Base-by-base conservation (phyloP, 805 yeast genomes). In the Millerago galiae region DNA sequence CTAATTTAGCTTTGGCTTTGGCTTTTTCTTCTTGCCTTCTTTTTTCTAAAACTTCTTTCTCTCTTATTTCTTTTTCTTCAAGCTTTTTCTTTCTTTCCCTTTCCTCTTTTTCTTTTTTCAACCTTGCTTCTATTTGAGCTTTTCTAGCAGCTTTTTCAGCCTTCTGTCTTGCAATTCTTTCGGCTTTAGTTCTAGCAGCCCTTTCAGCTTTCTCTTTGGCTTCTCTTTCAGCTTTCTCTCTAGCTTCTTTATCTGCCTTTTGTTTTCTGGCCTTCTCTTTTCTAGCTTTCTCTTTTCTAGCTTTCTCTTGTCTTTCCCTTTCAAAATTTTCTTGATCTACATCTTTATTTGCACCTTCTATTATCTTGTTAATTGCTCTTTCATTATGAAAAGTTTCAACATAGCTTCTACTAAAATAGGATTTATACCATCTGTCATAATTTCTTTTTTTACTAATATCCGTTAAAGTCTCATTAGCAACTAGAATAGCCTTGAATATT, bases 1-100 rank as follows among this genome's bases (percentile, higher is more conserved):
- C 18, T 3, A 28, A n/a, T 14, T 14, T 35, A 25, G 38, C 32
- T 28, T 37, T 14, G 5, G 33, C 44, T 30, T 37, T 35, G 27
- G 27, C 18, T 28, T 30, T 32, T 40, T 44, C 38, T 24, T 41
- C 44, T 21, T 13, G 12, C 32, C 38, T 35, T 37, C 48, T 47
- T 56, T 56, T 34, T 51, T 38, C 46, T 47, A 56, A 11, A 37
- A 46, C 33, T 55, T 46, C 27, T 54, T 54, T 38, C 52, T 50
- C 37, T 53, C 59, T 41, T 39, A 32, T 42, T 3, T 21, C 28
- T 13, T 36, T 17, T 14, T 43, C 43, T 29, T 38, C 29, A n/a
- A 21, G 18, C 8, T 39, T 26, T 32, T 34, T 13, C 7, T 11
- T 17, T 40, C 35, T 31, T 29, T 28, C 37, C 24, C 37, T 34